Base-by-base conservation (phyloP, 2,329 filamentous ascomycete species). In the Penicillium paneum region DNA sequence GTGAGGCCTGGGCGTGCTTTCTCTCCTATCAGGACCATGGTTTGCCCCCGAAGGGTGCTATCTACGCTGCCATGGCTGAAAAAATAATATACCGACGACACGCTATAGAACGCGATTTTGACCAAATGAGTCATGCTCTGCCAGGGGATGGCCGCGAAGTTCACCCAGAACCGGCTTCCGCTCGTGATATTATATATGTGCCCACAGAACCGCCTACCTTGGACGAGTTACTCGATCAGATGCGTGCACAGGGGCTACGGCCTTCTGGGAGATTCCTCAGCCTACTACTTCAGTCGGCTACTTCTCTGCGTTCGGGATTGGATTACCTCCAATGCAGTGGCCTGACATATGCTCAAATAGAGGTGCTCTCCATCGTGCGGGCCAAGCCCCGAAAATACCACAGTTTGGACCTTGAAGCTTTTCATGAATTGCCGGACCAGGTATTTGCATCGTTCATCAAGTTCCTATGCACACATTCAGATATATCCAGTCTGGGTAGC, bases 1-100 rank as follows among this genome's bases (percentile, higher is more conserved):
- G 82, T 56, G 84, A 87, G 71, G 83, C 84, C 6, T 87, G 84
- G 84, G 83, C 83, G 21, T 84, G 81, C 57, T 87, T 85, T 65
- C 68, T 84, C 39, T 78, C 81, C 5, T 83, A 79, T 56, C 76
- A 83, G 64, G 73, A 78, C 21, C 70, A 73, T 13, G 68, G 66
- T 8, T 60, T 71, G 34, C 67, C 66, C 10, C 63, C 70, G n/a
- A 68, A 71, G 49, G 58, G 71, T 29, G 67, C 71, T 26, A 74
- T 84, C 2, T 83, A 83, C 56, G 69, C 78, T 49, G 82, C 80
- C 34, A 84, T 86, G 76, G 78, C 82, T 26, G 76, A 79, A 55
- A 85, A 84, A 59, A 66, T 87, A 15, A 68, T 79, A 10, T 72
- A 74, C 55, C 66, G 73, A 58, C 53, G 63, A 49, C 55, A 66